These are phyloP conservation scores for Pseudopithomyces chartarum DNA, from an alignment of 2,329 filamentous ascomycete genomes.

Conservation along the genomic window DNA sequence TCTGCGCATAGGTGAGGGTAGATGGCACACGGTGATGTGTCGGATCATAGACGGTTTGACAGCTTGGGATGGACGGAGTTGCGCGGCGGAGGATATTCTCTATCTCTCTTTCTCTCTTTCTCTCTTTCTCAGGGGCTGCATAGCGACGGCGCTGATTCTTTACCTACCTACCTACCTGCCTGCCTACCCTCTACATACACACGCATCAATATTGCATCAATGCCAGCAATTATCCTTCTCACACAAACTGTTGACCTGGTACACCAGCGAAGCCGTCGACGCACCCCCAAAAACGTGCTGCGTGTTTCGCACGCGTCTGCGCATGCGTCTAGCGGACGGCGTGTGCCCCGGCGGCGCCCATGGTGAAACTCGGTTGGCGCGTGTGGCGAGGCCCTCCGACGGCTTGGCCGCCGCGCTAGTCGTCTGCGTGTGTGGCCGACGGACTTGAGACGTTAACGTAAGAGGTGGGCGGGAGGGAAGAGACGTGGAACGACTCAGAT, in stretches of 20 bases:
- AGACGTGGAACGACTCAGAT: slow-evolving; percentile 6
- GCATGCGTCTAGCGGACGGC: slow-evolving; percentile 5
- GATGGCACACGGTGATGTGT: not conserved
- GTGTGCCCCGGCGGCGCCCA: not conserved
- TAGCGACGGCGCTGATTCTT: slow-evolving; percentile 37
- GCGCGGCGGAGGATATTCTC: not conserved
- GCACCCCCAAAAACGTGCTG: no score
- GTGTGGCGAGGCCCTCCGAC: slow-evolving; percentile 13
- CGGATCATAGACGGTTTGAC: not conserved
- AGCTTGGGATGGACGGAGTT: not conserved
- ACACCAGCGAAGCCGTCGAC: not conserved
- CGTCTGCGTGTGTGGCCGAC: not conserved
- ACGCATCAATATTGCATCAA: not conserved
- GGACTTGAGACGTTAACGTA: slow-evolving; percentile 12
- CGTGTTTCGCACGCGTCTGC: slow-evolving; percentile 15
- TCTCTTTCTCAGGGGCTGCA: slow-evolving; percentile 24
- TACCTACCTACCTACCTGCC: no score
- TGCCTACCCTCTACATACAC: no score
- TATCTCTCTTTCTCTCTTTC: not conserved
- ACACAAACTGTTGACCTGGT: not conserved
- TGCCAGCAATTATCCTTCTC: no score
- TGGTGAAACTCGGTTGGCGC: slow-evolving; percentile 24
- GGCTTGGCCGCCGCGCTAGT: slow-evolving; percentile 13
- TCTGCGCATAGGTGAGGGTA: slow-evolving; percentile 8
- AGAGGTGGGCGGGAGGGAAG: slow-evolving; percentile 1